Evolutionary conservation across 2,329 filamentous ascomycete genomes (phyloP), one percentile per base, ranked within the genome.

Genomic region (Fusarium staphyleae): DNA sequence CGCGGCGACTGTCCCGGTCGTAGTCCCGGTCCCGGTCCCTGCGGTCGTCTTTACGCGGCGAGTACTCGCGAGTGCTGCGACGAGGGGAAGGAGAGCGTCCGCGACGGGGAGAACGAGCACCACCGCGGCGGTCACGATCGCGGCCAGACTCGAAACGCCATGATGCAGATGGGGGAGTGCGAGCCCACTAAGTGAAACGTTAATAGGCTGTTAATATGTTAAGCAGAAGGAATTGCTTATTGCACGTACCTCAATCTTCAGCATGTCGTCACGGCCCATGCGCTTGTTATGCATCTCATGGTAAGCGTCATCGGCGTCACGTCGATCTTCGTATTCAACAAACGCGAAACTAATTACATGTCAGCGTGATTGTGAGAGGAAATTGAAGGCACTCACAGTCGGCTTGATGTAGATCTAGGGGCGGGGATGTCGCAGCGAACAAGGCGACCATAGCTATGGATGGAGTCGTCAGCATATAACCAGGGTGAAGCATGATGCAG

Each of bases 221-320:
- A 10, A 14, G 66, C n/a, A n/a, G n/a, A n/a, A n/a, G 6, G 19
- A 22, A 22, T 4, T 6, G 19, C 19, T 6, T 6, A 22, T 4
- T 22, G 4, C 19, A 22, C 84, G 66, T 78, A 96, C 95, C 85
- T 99, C 95, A 65, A 99, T 98, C 81, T 99, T 99, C 78, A 99
- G 75, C 55, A 96, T 80, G 70, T 99, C 95, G 72, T 99, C 95
- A 60, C 93, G 89, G 40, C 92, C 93, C 67, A 99, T 92, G 65
- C 93, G 91, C 86, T 97, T 97, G 82, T 98, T 98, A 74, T 99
- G 95, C 95, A 99, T 99, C 80, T 99, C 95, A 75, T 99, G 91
- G 74, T 99, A 99, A 40, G 95, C 95, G 79, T 99, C 95, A 75
- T 99, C 95, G 62, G 95, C 93, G 81, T 99, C 95, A 68, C 95